phyloP scores from a whole-genome alignment of 805 yeast species.

The Metschnikowia picachoensis region DNA sequence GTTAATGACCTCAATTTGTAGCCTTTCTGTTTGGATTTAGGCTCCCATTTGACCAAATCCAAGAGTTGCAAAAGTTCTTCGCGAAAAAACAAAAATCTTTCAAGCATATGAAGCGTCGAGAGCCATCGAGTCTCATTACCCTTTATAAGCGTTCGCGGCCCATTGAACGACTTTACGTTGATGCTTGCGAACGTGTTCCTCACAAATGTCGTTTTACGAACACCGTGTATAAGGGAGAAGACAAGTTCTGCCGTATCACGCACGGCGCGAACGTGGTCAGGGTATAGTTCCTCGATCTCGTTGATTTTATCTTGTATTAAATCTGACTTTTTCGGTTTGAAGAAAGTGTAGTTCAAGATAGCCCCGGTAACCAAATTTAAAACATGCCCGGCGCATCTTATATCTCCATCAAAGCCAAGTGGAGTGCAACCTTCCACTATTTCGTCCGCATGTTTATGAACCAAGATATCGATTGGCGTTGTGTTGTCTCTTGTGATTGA shows the following conservation, averaged over 20 bases:
- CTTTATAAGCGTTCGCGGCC: not conserved
- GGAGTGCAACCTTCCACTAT: not conserved
- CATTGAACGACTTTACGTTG: not conserved
- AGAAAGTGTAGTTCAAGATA: constrained; percentile 1
- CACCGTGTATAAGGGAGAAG: not conserved
- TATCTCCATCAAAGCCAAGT: not conserved
- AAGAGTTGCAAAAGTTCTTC: not conserved
- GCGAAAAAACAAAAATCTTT: not conserved
- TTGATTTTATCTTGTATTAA: not conserved
- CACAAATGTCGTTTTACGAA: not conserved
- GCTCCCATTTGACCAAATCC: no score
- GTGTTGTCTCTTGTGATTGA: constrained; percentile 4
- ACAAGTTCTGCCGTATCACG: not conserved
- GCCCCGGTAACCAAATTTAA: not conserved
- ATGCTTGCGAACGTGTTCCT: not conserved
- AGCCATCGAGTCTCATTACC: not conserved
- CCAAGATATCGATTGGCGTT: not conserved
- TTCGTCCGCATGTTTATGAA: not conserved
- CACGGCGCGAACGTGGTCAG: not conserved
- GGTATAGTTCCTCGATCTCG: not conserved
- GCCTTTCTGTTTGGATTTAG: not conserved
- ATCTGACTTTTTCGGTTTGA: not conserved
- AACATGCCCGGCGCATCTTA: constrained; percentile 4
- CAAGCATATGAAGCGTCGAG: not conserved
- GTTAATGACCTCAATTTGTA: no score